Percentiles rank a stretch among this genome's conserved stretches.
Evolutionary conservation across 805 yeast species (phyloP).

Genomic region (Zygosaccharomyces kombuchaensis): DNA sequence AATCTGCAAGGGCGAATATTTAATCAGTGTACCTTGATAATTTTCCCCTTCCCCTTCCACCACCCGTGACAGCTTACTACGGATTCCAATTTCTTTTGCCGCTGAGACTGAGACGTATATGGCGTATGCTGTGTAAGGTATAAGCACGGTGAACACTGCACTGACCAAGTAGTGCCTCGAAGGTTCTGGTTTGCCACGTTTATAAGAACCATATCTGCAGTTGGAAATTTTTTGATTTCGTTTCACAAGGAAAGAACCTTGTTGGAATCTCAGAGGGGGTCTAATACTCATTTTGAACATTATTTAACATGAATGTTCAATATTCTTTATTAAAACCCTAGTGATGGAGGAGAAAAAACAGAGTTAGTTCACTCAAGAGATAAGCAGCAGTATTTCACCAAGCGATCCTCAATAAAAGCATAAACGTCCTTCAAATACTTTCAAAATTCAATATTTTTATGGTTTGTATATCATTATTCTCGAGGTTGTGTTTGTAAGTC

Average conservation of each 20-base stretch:
- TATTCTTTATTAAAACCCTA: not conserved
- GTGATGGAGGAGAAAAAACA: not conserved
- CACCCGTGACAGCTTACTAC: conserved; percentile 32
- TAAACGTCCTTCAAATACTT: not conserved
- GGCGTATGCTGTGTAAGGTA: conserved; percentile 62
- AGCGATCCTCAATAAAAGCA: not conserved
- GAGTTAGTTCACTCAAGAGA: not conserved
- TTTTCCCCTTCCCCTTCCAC: conserved; percentile 18
- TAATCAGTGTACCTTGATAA: conserved; percentile 26
- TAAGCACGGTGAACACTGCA: conserved; percentile 22
- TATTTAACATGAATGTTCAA: not conserved
- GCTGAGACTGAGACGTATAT: conserved; percentile 55
- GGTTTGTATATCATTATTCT: too few species aligned
- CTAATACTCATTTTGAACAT: not conserved
- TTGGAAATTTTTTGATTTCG: not conserved
- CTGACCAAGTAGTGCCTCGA: conserved; percentile 17
- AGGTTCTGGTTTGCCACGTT: conserved; percentile 8
- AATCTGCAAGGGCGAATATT: conserved; percentile 47
- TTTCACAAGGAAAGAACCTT: not conserved
- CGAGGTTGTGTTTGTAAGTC: not conserved
- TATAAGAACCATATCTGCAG: not conserved
- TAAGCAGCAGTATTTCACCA: not conserved
- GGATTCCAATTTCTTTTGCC: conserved; percentile 46
- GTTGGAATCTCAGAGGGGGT: not conserved
- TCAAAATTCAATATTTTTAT: too few species aligned